Conservation (phyloP, 2,329 filamentous ascomycete genomes). For the Fusarium coffeatum region DNA sequence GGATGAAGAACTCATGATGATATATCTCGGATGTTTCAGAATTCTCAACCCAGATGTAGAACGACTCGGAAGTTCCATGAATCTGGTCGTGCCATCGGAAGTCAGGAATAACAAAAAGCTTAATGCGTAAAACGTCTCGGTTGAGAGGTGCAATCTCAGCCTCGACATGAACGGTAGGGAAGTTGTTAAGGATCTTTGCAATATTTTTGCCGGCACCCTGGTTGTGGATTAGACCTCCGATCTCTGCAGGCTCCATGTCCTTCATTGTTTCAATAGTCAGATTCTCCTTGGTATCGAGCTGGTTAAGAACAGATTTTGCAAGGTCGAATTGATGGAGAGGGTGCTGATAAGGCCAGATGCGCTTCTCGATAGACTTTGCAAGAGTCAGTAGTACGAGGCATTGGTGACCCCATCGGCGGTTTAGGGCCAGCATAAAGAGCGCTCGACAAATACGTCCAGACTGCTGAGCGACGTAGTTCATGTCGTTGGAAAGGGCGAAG, state of each 20-base stretch:
- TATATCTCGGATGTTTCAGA: constrained; percentile 98
- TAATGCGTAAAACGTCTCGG: constrained; percentile 91
- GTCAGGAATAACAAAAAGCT: constrained; percentile 85
- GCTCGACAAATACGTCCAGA: constrained; percentile 93
- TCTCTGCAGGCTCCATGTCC: constrained; percentile 93
- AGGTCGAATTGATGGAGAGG: constrained; percentile 96
- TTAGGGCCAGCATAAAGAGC: constrained; percentile 96
- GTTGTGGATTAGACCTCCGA: constrained; percentile 92
- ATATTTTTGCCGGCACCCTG: constrained; percentile 86
- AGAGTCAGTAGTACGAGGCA: constrained; percentile 90
- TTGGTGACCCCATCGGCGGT: constrained; percentile 94
- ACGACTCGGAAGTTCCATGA: constrained; percentile 94
- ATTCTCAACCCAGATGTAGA: constrained; percentile 99
- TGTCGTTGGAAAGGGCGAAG: constrained; percentile 91
- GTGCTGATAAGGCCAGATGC: constrained; percentile 94
- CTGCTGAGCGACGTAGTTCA: constrained; percentile 95
- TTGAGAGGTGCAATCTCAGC: constrained; percentile 96
- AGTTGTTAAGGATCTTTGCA: constrained; percentile 84
- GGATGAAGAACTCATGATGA: constrained; percentile 96
- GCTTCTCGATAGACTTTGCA: constrained; percentile 96
- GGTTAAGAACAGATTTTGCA: constrained; percentile 82
- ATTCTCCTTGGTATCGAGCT: constrained; percentile 83
- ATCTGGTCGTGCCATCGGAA: constrained; percentile 95
- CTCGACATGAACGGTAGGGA: constrained; percentile 90
- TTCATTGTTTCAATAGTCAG: constrained; percentile 84